Evolutionary conservation across 495 filamentous ascomycete species (phyloP), one percentile per base, ranked within the genome.

Genomic region (Penicillium ucsense): DNA sequence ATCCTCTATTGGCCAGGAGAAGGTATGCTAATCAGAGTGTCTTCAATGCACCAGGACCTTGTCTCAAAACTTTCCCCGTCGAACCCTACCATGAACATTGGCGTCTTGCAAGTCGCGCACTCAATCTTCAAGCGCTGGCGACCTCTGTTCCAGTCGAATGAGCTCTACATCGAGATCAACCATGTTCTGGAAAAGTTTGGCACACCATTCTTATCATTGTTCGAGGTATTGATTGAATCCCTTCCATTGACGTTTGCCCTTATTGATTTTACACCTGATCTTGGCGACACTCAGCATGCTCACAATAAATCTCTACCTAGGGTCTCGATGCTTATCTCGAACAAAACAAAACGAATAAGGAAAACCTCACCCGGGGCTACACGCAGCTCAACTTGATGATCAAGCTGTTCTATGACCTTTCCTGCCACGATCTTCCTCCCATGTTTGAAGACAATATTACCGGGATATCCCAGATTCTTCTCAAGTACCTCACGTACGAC

Each of bases 91-190:
- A 74, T 83, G 57, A 97, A 95, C 64, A 90, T 88, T 61, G 94
- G 94, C 50, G 89, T 99, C 8, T 72, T 99, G 47, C 86, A 91
- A 67, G 94, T 99, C 37, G 94, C 94, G 38, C 94, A 99, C 67
- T 95, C 91, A 4, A 96, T 99, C 55, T 99, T 97, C 75, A 87
- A 84, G 66, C 75, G 92, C 50, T 99, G 94, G 94, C 78, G 89
- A 46, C 94, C 92, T 20, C 73, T 97, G 8, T 95, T 91, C 67
- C 78, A 85, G 36, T 94, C 89, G 38, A 89, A 97, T 62, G 85
- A 80, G 6, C 78, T 99, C 7, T 97, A 87, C 66, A 83, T 76
- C 5, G 94, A 99, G 62, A 89, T 99, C 61, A 88, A 92, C 63
- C 94, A 97, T 63, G 94, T 99, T 36, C 77, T 97, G 30, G 66